These are phyloP conservation scores for Bipolaris victoriae DNA, from an alignment of 2,329 filamentous ascomycete genomes.

Conservation along the genomic window DNA sequence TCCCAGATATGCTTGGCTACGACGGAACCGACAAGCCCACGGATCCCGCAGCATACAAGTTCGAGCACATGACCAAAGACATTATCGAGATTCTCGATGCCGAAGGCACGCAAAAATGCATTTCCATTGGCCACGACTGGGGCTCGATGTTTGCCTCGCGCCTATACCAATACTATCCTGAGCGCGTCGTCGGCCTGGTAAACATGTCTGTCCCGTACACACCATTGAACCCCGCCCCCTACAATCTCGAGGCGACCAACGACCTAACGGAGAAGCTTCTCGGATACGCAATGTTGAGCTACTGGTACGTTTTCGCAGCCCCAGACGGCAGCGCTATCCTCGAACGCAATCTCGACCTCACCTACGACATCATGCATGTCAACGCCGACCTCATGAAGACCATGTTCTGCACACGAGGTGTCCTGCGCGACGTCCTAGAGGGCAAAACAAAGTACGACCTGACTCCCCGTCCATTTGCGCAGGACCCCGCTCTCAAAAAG, in stretches of 20 bases:
- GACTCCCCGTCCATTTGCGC: constrained; percentile 44
- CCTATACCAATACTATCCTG: constrained; percentile 52
- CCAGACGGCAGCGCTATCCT: constrained; percentile 51
- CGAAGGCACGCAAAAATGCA: constrained; percentile 30
- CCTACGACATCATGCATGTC: constrained; percentile 47
- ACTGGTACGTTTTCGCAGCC: constrained; percentile 56
- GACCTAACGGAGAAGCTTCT: constrained; percentile 38
- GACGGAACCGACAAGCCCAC: constrained; percentile 46
- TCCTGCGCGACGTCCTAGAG: constrained; percentile 40
- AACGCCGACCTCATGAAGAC: constrained; percentile 42
- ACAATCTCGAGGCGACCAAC: constrained; percentile 49
- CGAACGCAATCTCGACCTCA: constrained; percentile 47
- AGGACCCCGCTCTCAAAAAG: constrained; percentile 37
- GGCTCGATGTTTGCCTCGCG: constrained; percentile 52
- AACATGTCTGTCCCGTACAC: constrained; percentile 54
- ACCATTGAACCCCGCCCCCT: constrained; percentile 35
- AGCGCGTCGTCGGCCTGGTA: constrained; percentile 51
- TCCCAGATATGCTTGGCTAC: constrained; percentile 50
- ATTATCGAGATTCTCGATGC: constrained; percentile 36
- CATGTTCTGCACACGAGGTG: constrained; percentile 48
- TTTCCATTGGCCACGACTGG: constrained; percentile 60
- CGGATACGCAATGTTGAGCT: constrained; percentile 50
- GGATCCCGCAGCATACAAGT: constrained; percentile 30
- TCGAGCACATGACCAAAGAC: constrained; percentile 31
- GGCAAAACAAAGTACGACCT: constrained; percentile 4